Conservation (phyloP, 2,329 filamentous ascomycete genomes). For the Colletotrichum melonis region DNA sequence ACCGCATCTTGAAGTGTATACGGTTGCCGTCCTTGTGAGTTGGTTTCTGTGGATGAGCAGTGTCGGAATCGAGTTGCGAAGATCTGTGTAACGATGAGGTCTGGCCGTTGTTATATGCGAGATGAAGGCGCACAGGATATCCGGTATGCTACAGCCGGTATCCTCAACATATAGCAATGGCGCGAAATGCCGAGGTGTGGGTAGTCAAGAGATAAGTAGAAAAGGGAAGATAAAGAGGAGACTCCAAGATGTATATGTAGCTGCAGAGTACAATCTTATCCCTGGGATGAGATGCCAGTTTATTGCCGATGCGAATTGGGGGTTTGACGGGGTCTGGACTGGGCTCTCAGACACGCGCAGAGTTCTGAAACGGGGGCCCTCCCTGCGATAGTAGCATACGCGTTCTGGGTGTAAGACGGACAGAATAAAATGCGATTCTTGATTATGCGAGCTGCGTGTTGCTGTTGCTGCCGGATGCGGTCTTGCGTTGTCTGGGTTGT, state of each 20-base stretch:
- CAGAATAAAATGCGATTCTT: not conserved
- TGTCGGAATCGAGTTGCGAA: not conserved
- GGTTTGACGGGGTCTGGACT: not conserved
- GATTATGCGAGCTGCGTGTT: not conserved
- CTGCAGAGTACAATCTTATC: conserved; percentile 15
- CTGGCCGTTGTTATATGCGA: not conserved
- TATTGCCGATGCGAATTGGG: not conserved
- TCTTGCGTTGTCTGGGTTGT: not conserved
- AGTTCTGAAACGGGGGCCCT: not conserved
- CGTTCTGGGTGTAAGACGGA: not conserved
- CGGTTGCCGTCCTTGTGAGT: not conserved
- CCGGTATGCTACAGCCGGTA: not conserved
- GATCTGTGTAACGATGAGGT: not conserved
- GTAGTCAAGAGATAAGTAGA: not conserved
- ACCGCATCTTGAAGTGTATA: conserved; percentile 18
- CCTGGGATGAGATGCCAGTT: conserved; percentile 17
- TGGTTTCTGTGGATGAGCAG: not conserved
- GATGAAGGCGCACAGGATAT: not conserved
- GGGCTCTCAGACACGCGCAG: not conserved
- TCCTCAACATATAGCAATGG: not conserved
- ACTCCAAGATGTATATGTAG: not conserved
- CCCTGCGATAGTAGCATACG: not conserved
- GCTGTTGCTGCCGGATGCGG: not conserved
- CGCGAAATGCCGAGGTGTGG: not conserved
- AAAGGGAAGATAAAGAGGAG: not conserved